Evolutionary conservation across 106 monocot species (phyloP).

Genomic region (Dioscorea zingiberensis): DNA sequence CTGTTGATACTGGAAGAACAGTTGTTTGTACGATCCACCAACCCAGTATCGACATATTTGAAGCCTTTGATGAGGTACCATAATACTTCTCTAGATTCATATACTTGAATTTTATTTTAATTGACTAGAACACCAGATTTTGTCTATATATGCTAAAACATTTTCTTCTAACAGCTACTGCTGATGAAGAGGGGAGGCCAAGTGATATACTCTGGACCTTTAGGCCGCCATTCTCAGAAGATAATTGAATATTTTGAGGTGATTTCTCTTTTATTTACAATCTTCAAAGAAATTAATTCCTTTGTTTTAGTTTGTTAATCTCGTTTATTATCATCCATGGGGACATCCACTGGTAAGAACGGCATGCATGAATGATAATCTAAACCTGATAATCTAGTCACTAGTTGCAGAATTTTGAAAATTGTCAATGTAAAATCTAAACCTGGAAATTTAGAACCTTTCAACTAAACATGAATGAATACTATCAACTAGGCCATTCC

Average conservation of each 20-base stretch:
- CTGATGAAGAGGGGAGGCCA: conserved; percentile 83
- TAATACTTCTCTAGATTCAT: not conserved
- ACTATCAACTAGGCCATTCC: conserved; percentile 45
- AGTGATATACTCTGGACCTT: conserved; percentile 61
- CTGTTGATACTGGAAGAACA: conserved; percentile 70
- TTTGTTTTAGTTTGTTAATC: too few relatives aligned
- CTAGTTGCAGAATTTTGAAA: too few relatives aligned
- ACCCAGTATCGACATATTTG: conserved; percentile 90
- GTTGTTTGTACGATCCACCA: conserved; percentile 87
- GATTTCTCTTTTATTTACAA: conserved; percentile 11
- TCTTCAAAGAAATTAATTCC: too few relatives aligned
- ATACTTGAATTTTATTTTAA: not conserved
- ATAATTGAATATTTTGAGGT: conserved; percentile 85
- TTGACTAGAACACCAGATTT: not conserved
- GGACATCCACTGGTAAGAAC: too few relatives aligned
- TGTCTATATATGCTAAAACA: not conserved
- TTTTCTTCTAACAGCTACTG: conserved; percentile 37
- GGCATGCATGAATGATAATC: too few relatives aligned
- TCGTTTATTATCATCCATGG: too few relatives aligned
- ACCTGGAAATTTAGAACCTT: too few relatives aligned
- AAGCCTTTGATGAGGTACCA: conserved; percentile 78
- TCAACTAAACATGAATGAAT: too few relatives aligned
- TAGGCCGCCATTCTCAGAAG: conserved; percentile 59
- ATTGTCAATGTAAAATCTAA: too few relatives aligned
- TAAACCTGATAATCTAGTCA: too few relatives aligned